phyloP scores from a whole-genome alignment of 208 protist genomes.

The Kentomonas sorsogonicus region DNA sequence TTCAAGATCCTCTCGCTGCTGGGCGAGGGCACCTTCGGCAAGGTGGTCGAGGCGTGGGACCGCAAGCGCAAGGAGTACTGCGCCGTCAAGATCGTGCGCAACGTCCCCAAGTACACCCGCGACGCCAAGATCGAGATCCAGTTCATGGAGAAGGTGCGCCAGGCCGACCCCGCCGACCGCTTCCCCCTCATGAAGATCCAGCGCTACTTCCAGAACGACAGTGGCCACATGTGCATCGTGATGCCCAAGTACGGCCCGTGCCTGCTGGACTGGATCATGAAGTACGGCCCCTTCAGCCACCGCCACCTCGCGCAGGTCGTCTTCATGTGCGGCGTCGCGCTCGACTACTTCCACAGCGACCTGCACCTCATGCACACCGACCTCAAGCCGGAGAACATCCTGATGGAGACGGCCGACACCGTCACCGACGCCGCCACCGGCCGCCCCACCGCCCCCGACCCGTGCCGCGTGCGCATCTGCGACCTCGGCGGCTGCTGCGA shows the following conservation, averaged over 20 bases:
- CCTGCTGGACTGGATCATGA: constrained; percentile 80
- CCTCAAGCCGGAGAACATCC: constrained; percentile 80
- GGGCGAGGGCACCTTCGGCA: constrained; percentile 86
- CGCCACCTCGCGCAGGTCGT: constrained; percentile 73
- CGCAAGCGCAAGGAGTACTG: constrained; percentile 82
- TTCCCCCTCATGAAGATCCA: constrained; percentile 75
- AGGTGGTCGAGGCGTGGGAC: constrained; percentile 87
- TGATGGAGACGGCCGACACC: constrained; percentile 55
- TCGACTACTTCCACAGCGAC: constrained; percentile 77
- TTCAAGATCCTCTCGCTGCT: constrained; percentile 89
- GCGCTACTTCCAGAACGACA: constrained; percentile 78
- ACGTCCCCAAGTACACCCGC: constrained; percentile 78
- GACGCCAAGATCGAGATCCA: constrained; percentile 86
- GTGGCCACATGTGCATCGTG: constrained; percentile 81
- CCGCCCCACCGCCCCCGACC: constrained; percentile 31
- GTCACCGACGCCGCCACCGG: constrained; percentile 74
- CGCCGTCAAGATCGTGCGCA: constrained; percentile 86
- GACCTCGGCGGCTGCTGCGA: constrained; percentile 47
- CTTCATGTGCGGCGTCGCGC: constrained; percentile 61
- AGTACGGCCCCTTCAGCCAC: constrained; percentile 64
- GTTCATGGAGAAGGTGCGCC: constrained; percentile 76
- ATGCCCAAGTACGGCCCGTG: constrained; percentile 63
- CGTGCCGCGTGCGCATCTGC: constrained; percentile 51
- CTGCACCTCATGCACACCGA: constrained; percentile 76
- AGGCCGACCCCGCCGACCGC: constrained; percentile 60